These are phyloP conservation scores for Plasmopara viticola DNA, from an alignment of 352 stramenopile genomes.

Conservation along the genomic window DNA sequence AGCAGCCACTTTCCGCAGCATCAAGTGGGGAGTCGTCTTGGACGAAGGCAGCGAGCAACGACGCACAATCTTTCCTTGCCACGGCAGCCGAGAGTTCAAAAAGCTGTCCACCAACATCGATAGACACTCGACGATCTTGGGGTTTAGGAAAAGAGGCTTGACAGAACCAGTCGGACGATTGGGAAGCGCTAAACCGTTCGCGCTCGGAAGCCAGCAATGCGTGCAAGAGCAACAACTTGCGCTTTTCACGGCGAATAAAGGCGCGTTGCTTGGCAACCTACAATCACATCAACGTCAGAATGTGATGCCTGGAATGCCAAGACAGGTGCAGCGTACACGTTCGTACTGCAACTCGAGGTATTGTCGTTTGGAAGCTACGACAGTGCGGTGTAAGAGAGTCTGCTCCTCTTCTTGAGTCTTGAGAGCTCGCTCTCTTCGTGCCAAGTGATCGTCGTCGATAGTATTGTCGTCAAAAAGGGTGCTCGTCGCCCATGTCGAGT, in stretches of 20 bases:
- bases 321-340: slow-evolving; percentile 24
- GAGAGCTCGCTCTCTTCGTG: slow-evolving; percentile 32
- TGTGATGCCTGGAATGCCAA: background rate
- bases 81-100: slow-evolving; percentile 59
- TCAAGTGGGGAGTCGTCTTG: slow-evolving; percentile 57
- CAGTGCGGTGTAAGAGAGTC: slow-evolving; percentile 57
- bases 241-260: slow-evolving; percentile 75
- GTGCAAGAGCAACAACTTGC: slow-evolving; percentile 67
- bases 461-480: slow-evolving; percentile 17
- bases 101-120: slow-evolving; percentile 65
- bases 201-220: slow-evolving; percentile 66
- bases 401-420: slow-evolving; percentile 55
- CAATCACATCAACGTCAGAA: background rate
- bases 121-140: slow-evolving; percentile 40
- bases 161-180: slow-evolving; percentile 75
- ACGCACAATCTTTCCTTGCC: slow-evolving; percentile 46
- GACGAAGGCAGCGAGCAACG: slow-evolving; percentile 60
- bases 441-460: slow-evolving; percentile 15
- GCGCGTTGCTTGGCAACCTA: slow-evolving; percentile 68
- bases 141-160: slow-evolving; percentile 37
- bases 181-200: slow-evolving; percentile 65
- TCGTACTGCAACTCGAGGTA: slow-evolving; percentile 57
- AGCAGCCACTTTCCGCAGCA: slow-evolving; percentile 56
- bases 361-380: slow-evolving; percentile 61
- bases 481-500: slow-evolving; percentile 15